Evolutionary conservation across 768 basidiomycete species (phyloP).

Genomic region (Tulasnella sp.): DNA sequence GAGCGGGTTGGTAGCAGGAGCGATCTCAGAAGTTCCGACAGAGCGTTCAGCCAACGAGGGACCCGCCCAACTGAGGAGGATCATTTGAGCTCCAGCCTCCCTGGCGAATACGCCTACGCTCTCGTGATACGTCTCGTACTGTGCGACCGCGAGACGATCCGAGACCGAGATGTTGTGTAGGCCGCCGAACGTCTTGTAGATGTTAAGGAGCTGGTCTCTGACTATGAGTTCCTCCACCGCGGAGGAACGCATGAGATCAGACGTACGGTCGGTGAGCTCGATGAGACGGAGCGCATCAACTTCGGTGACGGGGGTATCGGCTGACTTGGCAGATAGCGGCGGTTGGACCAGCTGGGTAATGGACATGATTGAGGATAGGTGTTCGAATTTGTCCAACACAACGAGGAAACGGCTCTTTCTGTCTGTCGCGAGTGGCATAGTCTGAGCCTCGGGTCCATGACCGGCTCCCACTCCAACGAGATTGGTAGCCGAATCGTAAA

Average conservation of each 20-base stretch:
- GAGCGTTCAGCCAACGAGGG: too few species aligned
- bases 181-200: slow-evolving; percentile 68
- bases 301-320: slow-evolving; percentile 15
- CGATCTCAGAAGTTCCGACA: too few species aligned
- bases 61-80: slow-evolving; percentile 79
- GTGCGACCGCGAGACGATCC: slow-evolving; percentile 32
- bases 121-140: slow-evolving; percentile 31
- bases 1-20: slow-evolving; percentile 53
- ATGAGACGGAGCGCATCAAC: slow-evolving; percentile 77
- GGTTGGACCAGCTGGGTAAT: slow-evolving; percentile 71
- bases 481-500: slow-evolving; percentile 38
- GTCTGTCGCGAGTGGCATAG: slow-evolving; percentile 24
- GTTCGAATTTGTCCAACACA: slow-evolving; percentile 83
- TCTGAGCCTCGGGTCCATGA: slow-evolving; percentile 31
- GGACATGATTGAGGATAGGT: slow-evolving; percentile 82
- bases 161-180: slow-evolving; percentile 43
- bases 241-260: slow-evolving; percentile 52
- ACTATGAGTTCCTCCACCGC: slow-evolving; percentile 57
- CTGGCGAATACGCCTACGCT: slow-evolving; percentile 60
- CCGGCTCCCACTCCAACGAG: slow-evolving; percentile 38
- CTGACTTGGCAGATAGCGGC: background rate
- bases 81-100: slow-evolving; percentile 51
- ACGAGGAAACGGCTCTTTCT: slow-evolving; percentile 62
- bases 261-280: slow-evolving; percentile 61
- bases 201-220: slow-evolving; percentile 54